Conservation (phyloP, 2,329 filamentous ascomycete genomes). For the Neopestalotiopsis clavispora region DNA sequence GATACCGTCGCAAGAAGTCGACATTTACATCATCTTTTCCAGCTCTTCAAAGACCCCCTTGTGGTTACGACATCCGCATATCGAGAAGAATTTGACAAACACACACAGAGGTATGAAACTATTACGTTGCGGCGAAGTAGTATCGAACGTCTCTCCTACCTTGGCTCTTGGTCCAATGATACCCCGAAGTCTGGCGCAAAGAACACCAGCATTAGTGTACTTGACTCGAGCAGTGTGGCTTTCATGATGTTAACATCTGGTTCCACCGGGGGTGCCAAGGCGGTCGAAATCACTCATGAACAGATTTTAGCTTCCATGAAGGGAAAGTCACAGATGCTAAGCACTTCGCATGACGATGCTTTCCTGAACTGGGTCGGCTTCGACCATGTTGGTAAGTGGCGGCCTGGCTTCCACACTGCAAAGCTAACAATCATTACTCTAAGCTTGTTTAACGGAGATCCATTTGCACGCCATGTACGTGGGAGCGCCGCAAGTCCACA, state of each 20-base stretch:
- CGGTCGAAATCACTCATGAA: conserved; percentile 42
- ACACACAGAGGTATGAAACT: neutral
- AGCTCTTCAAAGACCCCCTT: neutral
- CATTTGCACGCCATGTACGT: conserved; percentile 47
- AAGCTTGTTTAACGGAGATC: conserved; percentile 49
- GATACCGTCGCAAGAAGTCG: neutral
- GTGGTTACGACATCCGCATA: conserved; percentile 5
- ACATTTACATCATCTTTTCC: conserved; percentile 17
- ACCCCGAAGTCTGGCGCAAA: neutral
- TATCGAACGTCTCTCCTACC: too few species aligned
- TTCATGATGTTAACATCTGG: conserved; percentile 51
- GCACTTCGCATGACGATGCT: conserved; percentile 31
- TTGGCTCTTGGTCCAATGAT: neutral
- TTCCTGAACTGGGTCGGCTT: conserved; percentile 44
- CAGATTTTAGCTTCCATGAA: conserved; percentile 41
- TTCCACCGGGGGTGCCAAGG: conserved; percentile 47
- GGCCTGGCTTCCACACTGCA: neutral
- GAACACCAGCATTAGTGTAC: neutral
- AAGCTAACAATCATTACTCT: conserved; percentile 35
- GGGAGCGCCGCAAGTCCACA: conserved; percentile 43
- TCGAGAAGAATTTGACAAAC: neutral
- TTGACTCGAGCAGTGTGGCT: conserved; percentile 24
- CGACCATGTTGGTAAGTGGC: conserved; percentile 24
- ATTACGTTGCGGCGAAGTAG: too few species aligned
- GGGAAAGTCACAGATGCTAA: conserved; percentile 37